Evolutionary conservation across 2,329 filamentous ascomycete species (phyloP).

Genomic region (Cercospora janseana): DNA sequence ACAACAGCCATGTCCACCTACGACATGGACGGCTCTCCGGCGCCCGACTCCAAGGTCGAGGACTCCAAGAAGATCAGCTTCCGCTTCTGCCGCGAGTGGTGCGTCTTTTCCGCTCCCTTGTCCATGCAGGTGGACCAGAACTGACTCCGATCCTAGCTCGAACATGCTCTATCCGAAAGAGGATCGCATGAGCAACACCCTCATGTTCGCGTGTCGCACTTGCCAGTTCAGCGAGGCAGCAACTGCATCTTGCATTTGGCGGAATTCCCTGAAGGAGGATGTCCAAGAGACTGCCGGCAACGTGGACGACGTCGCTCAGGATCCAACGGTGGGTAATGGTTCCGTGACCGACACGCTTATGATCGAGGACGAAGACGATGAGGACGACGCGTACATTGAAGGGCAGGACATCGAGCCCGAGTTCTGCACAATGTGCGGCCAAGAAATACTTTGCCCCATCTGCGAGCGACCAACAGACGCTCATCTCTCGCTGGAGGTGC

Average conservation of each 20-base stretch:
- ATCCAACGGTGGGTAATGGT: conserved; percentile 86
- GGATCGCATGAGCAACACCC: conserved; percentile 75
- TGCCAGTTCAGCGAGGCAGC: conserved; percentile 89
- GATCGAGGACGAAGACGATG: conserved; percentile 26
- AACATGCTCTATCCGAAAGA: conserved; percentile 98
- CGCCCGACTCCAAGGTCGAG: conserved; percentile 31
- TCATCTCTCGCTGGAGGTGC: conserved; percentile 47
- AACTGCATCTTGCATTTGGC: conserved; percentile 86
- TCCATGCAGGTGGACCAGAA: not conserved
- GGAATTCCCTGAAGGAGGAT: conserved; percentile 87
- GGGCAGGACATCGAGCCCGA: conserved; percentile 40
- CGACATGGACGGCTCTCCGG: conserved; percentile 41
- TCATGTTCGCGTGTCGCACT: conserved; percentile 94
- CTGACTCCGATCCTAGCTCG: conserved; percentile 55
- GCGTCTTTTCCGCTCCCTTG: conserved; percentile 1
- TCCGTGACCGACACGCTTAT: conserved; percentile 19
- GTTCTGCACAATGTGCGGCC: conserved; percentile 59
- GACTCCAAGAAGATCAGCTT: conserved; percentile 80
- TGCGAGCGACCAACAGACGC: conserved; percentile 50
- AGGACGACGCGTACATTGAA: conserved; percentile 20
- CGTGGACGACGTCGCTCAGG: conserved; percentile 92
- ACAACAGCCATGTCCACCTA: conserved; percentile 27
- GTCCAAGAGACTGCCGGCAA: conserved; percentile 95
- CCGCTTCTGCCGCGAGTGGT: conserved; percentile 97
- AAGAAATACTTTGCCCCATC: conserved; percentile 54